A percentile compares a stretch with the other conserved stretches of the same genome.
phyloP scores from a whole-genome alignment of 2,329 filamentous ascomycete genomes.

The Atkinsonella texensis region DNA sequence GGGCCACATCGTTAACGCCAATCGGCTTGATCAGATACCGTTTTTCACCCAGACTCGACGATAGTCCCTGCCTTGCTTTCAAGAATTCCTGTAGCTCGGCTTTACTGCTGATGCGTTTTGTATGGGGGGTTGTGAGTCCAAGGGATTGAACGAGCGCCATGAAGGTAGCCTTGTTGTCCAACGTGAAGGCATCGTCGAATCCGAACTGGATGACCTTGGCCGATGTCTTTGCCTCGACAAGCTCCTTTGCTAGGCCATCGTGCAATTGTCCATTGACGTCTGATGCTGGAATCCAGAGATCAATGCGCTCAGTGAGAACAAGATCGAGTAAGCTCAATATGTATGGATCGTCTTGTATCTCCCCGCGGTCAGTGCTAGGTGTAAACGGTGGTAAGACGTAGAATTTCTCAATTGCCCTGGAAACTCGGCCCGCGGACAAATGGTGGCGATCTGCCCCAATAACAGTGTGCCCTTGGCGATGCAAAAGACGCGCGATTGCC shows the following conservation, averaged over 20 bases:
- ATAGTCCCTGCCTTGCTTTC: conserved; percentile 14
- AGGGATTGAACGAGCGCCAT: conserved; percentile 42
- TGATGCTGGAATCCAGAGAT: conserved; percentile 65
- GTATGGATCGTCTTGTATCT: conserved; percentile 32
- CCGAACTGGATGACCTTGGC: conserved; percentile 56
- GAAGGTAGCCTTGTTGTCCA: conserved; percentile 57
- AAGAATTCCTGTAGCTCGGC: conserved; percentile 43
- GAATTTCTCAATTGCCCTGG: conserved; percentile 42
- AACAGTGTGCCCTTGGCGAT: conserved; percentile 53
- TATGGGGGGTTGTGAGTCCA: conserved; percentile 41
- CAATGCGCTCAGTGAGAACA: conserved; percentile 45
- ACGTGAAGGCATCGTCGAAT: conserved; percentile 37
- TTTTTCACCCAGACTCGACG: conserved; percentile 15
- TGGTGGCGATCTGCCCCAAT: conserved; percentile 56
- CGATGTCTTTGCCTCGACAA: conserved; percentile 41
- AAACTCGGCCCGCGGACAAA: conserved; percentile 43
- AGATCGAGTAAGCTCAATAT: conserved; percentile 44
- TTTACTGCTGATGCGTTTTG: conserved; percentile 38
- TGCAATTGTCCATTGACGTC: conserved; percentile 53
- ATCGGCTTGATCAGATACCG: conserved; percentile 56
- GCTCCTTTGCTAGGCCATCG: conserved; percentile 53
- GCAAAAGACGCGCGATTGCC: conserved; percentile 51
- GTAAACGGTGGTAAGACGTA: conserved; percentile 28
- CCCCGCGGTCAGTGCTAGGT: not conserved
- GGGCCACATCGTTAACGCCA: conserved; percentile 45